Percentiles rank a stretch among this genome's conserved stretches.
Evolutionary conservation across 2,329 filamentous ascomycete species (phyloP).

Genomic region (Fusarium sp.): DNA sequence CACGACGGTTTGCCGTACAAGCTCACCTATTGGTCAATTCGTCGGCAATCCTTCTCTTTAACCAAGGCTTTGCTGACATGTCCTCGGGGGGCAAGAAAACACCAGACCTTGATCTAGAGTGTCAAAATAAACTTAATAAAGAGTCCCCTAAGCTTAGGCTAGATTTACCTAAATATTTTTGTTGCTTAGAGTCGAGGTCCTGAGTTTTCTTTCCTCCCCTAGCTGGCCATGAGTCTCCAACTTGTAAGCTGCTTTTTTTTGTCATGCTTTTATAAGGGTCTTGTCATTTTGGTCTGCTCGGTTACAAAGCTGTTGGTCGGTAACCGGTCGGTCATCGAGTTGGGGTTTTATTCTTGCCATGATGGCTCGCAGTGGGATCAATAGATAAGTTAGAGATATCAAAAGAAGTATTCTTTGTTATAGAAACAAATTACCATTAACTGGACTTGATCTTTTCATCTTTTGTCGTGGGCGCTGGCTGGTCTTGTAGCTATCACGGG

Average conservation of each 20-base stretch:
- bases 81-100: too few relatives aligned
- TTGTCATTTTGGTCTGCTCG: not conserved
- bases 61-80: constrained; percentile 40
- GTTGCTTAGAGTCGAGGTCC: too few relatives aligned
- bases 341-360: not conserved
- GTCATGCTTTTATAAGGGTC: constrained; percentile 5
- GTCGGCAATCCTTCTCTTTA: constrained; percentile 40
- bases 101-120: too few relatives aligned
- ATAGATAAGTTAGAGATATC: not conserved
- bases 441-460: not conserved
- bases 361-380: not conserved
- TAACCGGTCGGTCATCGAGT: constrained; percentile 36
- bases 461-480: not conserved
- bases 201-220: too few relatives aligned
- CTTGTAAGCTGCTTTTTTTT: not conserved
- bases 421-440: rapidly evolving
- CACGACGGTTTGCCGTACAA: constrained; percentile 17
- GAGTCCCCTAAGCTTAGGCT: too few relatives aligned
- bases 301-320: constrained; percentile 25
- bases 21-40: constrained; percentile 45
- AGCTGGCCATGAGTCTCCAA: not conserved
- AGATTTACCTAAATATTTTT: too few relatives aligned
- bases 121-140: too few relatives aligned
- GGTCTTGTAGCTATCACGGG: constrained; percentile 8
- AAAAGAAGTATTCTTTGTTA: not conserved